A percentile compares a stretch with the other conserved stretches of the same genome.
Evolutionary conservation across 495 filamentous ascomycete species (phyloP).

Genomic region (Neurospora terricola): DNA sequence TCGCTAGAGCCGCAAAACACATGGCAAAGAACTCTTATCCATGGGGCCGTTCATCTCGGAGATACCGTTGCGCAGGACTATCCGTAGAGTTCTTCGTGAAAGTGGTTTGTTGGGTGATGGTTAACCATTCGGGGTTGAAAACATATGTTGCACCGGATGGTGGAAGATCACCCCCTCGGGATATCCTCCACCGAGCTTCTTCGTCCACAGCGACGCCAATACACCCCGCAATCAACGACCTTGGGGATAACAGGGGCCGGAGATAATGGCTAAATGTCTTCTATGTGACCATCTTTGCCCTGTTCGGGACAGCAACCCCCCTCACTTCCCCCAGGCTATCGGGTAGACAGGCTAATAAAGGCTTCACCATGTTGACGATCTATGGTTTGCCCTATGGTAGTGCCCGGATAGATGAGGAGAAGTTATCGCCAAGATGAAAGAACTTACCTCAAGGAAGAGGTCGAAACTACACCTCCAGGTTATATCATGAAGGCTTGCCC

Average conservation of each 20-base stretch:
- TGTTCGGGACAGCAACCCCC: conserved; percentile 1
- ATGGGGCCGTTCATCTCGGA: neutral
- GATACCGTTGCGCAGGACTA: neutral
- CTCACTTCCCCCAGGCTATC: conserved; percentile 1
- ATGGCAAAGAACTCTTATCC: neutral
- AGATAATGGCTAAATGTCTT: conserved; percentile 5
- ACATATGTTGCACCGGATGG: neutral
- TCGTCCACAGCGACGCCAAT: neutral
- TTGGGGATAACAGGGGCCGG: neutral
- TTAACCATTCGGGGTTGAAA: neutral
- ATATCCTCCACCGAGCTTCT: conserved; percentile 7
- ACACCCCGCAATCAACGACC: conserved; percentile 7
- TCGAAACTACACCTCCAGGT: neutral
- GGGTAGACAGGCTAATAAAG: neutral
- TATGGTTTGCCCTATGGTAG: neutral
- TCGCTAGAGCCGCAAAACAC: neutral
- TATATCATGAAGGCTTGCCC: neutral
- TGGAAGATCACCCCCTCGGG: neutral
- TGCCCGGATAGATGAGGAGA: neutral
- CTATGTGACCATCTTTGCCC: neutral
- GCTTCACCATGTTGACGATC: neutral
- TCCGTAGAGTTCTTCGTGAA: neutral
- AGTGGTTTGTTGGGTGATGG: neutral
- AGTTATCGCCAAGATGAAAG: neutral
- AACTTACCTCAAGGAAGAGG: neutral